phyloP scores from a whole-genome alignment of 495 filamentous ascomycete genomes.

The Xylona heveae region DNA sequence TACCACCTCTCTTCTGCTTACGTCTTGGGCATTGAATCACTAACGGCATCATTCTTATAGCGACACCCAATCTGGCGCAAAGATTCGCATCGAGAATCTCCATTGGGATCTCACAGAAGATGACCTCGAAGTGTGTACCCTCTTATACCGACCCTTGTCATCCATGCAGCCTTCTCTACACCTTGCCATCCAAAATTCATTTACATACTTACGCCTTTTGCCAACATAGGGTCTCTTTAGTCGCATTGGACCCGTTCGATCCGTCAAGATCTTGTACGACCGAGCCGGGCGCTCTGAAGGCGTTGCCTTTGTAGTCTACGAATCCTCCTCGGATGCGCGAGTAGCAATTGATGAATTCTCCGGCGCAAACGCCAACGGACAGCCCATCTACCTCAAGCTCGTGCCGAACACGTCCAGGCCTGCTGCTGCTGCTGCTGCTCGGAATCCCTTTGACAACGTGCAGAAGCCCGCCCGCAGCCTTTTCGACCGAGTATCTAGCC shows the following conservation, averaged over 20 bases:
- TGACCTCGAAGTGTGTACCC: slow-evolving; percentile 58
- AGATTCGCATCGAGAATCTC: slow-evolving; percentile 72
- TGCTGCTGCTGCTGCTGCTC: slow-evolving; percentile 6
- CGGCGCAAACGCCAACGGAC: slow-evolving; percentile 78
- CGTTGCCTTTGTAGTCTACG: slow-evolving; percentile 67
- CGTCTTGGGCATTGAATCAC: slow-evolving; percentile 4
- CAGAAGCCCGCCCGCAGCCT: slow-evolving; percentile 35
- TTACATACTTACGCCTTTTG: slow-evolving; percentile 5
- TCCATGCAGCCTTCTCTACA: too few species aligned
- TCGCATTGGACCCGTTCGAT: slow-evolving; percentile 50
- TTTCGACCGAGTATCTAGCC: slow-evolving; percentile 42
- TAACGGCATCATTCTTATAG: slow-evolving; percentile 8
- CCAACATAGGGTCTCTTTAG: slow-evolving; percentile 52
- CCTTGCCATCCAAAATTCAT: background rate
- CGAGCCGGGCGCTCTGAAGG: slow-evolving; percentile 80
- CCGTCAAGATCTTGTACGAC: slow-evolving; percentile 62
- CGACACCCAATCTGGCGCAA: slow-evolving; percentile 35
- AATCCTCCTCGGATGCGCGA: slow-evolving; percentile 41
- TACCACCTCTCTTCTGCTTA: slow-evolving; percentile 1
- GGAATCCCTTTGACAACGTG: slow-evolving; percentile 37
- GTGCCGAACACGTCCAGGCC: slow-evolving; percentile 27
- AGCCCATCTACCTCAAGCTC: slow-evolving; percentile 66
- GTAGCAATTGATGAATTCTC: slow-evolving; percentile 64
- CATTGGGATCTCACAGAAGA: slow-evolving; percentile 84
- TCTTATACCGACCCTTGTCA: too few species aligned